Percentiles rank a stretch among this genome's conserved stretches.
Conservation (phyloP, 257 asterid genomes). For the Plantago major region DNA sequence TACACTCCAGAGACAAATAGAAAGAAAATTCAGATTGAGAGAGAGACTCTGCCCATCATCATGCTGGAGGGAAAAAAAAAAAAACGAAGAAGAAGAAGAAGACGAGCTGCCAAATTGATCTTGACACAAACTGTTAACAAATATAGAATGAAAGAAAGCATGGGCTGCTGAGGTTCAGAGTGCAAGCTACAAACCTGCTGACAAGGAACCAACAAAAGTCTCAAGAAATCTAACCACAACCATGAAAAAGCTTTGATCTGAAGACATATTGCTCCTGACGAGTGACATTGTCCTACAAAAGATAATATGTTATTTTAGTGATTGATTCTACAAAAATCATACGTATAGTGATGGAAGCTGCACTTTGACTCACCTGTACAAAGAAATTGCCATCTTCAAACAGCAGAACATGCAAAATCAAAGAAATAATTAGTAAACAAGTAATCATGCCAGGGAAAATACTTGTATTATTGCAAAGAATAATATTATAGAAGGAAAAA, state of each 20-base stretch:
- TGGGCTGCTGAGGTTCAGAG: neutral
- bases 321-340: slow-evolving; percentile 22
- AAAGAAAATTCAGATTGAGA: too few species aligned
- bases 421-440: slow-evolving; percentile 28
- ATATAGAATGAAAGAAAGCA: slow-evolving; percentile 7
- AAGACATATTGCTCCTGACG: slow-evolving; percentile 82
- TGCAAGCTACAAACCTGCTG: slow-evolving; percentile 69
- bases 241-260: slow-evolving; percentile 76
- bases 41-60: too few species aligned
- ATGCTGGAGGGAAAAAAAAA: too few species aligned
- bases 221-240: slow-evolving; percentile 89
- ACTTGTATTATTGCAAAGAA: slow-evolving; percentile 12
- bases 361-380: slow-evolving; percentile 73
- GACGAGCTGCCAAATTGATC: too few species aligned
- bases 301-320: slow-evolving; percentile 18
- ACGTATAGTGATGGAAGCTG: slow-evolving; percentile 19
- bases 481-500: slow-evolving; percentile 21
- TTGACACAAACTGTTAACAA: slow-evolving; percentile 7
- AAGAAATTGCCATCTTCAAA: slow-evolving; percentile 96
- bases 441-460: slow-evolving; percentile 9
- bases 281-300: slow-evolving; percentile 83
- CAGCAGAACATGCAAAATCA: slow-evolving; percentile 26
- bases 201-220: slow-evolving; percentile 92
- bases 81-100: too few species aligned
- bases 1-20: too few species aligned